These are phyloP conservation scores for Shiraia sp. DNA, from an alignment of 2,329 filamentous ascomycete species.

Conservation along the genomic window DNA sequence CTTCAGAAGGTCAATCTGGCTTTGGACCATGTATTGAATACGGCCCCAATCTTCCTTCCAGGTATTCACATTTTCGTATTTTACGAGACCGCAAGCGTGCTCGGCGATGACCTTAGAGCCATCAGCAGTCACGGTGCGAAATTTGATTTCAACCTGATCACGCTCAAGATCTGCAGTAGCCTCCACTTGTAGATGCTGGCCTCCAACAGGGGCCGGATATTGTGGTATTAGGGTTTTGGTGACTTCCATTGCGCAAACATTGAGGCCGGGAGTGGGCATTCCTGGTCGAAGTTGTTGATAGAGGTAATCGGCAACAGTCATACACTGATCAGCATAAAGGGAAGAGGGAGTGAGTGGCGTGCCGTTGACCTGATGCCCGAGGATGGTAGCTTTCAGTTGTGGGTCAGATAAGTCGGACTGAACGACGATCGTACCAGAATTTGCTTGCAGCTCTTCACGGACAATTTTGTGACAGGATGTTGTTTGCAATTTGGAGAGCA, in stretches of 20 bases:
- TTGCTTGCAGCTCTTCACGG: slow-evolving; percentile 64
- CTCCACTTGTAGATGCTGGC: slow-evolving; percentile 65
- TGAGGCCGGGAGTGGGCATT: slow-evolving; percentile 60
- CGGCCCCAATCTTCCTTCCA: slow-evolving; percentile 71
- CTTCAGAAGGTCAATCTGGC: slow-evolving; percentile 66
- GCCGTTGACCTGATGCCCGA: slow-evolving; percentile 70
- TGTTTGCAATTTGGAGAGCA: slow-evolving; percentile 62
- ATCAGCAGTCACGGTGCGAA: slow-evolving; percentile 62
- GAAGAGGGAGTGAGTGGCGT: slow-evolving; percentile 67
- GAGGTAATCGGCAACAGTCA: slow-evolving; percentile 68
- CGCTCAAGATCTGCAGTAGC: slow-evolving; percentile 62
- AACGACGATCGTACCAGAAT: slow-evolving; percentile 63
- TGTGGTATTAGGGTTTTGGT: slow-evolving; percentile 69
- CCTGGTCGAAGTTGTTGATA: slow-evolving; percentile 66
- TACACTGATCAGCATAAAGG: slow-evolving; percentile 66
- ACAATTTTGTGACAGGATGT: slow-evolving; percentile 68
- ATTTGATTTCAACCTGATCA: slow-evolving; percentile 59
- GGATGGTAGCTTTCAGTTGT: slow-evolving; percentile 64
- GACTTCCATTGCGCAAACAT: slow-evolving; percentile 70
- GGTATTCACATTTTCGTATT: slow-evolving; percentile 62
- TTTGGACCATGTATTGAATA: slow-evolving; percentile 62
- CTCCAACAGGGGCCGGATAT: slow-evolving; percentile 51
- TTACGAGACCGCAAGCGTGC: slow-evolving; percentile 65
- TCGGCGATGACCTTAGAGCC: slow-evolving; percentile 60
- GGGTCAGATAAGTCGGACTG: slow-evolving; percentile 69